Base-by-base conservation (phyloP, 805 yeast genomes). In the Yarrowia sp. region DNA sequence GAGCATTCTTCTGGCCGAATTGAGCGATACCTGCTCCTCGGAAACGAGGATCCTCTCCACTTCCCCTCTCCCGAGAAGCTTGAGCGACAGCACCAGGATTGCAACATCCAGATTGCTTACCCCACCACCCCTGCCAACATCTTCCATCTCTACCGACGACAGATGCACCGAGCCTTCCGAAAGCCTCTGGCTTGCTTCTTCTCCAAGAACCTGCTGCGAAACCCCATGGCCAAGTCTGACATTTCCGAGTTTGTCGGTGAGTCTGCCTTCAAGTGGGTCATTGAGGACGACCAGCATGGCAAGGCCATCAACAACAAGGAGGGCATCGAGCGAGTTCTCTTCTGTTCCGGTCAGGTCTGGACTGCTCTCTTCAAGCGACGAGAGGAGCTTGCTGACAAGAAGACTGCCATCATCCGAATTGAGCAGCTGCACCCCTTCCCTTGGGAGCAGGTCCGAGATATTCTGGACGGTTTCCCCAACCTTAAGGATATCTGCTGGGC, bases 381-480 rank as follows among this genome's bases (percentile, higher is more conserved):
- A 81, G 90, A 85, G 65, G 76, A 86, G 26, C 70, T 89, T 67
- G 89, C 82, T 59, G 87, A 90, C 78, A 90, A 84, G 77, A 85
- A 85, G 71, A 91, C 98, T 66, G 97, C 98, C 3, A 81, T 95
- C 77, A 78, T 92, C 73, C 90, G 87, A 80, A 74, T 95, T 72
- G 99, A 95, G 80, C 98, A 95, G 82, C 76, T 92, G 73, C 98
- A 95, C 76, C 99, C 99, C 78, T 95, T 95, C 98, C 99, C 99
- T 79, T 95, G 81, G 80, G 92, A 95, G 65, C 97, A 90, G 81
- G 79, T 95, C 72, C 88, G 90, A 75, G 98, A 93, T 71, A 80
- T 90, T 28, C 80, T 95, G 72, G 81, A 89, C 79, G 76, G 85
- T 54, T 95, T 88, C 82, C 91, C 96, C 73, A 86, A 85, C 76